phyloP scores from a whole-genome alignment of 2,329 filamentous ascomycete species.

The Pseudopithomyces maydicus region DNA sequence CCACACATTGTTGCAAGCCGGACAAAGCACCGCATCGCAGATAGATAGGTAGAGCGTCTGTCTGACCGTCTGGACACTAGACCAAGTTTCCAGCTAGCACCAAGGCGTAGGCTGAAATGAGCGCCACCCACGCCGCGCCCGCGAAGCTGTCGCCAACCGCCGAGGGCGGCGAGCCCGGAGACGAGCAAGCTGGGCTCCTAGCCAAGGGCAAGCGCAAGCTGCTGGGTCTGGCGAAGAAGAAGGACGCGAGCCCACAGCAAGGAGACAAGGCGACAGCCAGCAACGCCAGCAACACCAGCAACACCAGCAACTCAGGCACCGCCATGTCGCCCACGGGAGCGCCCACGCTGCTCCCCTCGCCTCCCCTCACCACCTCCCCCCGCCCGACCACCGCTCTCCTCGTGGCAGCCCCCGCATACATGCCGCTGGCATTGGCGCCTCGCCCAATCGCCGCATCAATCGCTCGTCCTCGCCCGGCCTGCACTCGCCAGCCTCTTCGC shows the following conservation, averaged over 20 bases:
- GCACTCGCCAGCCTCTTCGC: slow-evolving; percentile 76
- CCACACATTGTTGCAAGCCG: neutral
- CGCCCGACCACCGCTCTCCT: slow-evolving; percentile 33
- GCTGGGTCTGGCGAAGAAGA: slow-evolving; percentile 43
- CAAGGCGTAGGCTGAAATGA: slow-evolving; percentile 20
- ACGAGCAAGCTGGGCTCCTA: slow-evolving; percentile 26
- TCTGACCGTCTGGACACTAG: neutral
- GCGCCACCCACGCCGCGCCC: slow-evolving; percentile 20
- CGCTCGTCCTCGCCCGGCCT: slow-evolving; percentile 73
- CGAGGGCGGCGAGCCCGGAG: slow-evolving; percentile 30
- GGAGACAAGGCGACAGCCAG: slow-evolving; percentile 11
- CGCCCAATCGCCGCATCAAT: slow-evolving; percentile 65
- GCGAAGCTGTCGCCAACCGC: slow-evolving; percentile 15
- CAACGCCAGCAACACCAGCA: slow-evolving; percentile 6
- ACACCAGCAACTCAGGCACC: slow-evolving; percentile 10
- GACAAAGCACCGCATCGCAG: neutral
- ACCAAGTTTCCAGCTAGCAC: neutral
- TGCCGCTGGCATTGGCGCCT: slow-evolving; percentile 50
- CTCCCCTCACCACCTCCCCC: slow-evolving; percentile 36
- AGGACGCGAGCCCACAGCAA: slow-evolving; percentile 26
- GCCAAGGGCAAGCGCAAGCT: slow-evolving; percentile 45
- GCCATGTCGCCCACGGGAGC: slow-evolving; percentile 26
- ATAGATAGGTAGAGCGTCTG: neutral
- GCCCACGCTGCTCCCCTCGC: slow-evolving; percentile 35
- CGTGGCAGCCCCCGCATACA: slow-evolving; percentile 44